These are phyloP conservation scores for Excoecaria agallocha DNA, from an alignment of 345 rosid genomes.

Conservation along the genomic window DNA sequence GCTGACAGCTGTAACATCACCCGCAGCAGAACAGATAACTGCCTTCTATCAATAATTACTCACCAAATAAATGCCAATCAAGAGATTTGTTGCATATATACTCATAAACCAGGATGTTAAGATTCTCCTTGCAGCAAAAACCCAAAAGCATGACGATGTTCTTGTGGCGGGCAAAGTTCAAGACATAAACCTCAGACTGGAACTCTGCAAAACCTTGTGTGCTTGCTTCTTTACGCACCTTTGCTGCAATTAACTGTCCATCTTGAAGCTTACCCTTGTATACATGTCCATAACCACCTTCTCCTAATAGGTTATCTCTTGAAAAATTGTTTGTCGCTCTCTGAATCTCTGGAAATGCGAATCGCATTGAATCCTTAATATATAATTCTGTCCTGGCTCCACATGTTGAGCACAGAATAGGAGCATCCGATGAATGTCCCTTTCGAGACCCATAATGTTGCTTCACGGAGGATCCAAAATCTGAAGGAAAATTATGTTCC, in stretches of 20 bases:
- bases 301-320: constrained; percentile 48
- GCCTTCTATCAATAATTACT: not conserved
- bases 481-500: constrained; percentile 14
- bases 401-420: constrained; percentile 54
- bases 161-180: constrained; percentile 65
- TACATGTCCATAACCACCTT: constrained; percentile 61
- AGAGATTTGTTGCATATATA: constrained; percentile 67
- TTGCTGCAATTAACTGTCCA: constrained; percentile 56
- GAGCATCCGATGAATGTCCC: constrained; percentile 33
- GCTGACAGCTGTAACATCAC: too few species aligned
- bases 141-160: constrained; percentile 71
- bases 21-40: too few species aligned
- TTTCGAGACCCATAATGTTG: constrained; percentile 13
- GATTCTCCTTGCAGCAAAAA: constrained; percentile 58
- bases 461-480: constrained; percentile 15
- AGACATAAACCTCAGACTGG: constrained; percentile 48
- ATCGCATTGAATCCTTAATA: constrained; percentile 42
- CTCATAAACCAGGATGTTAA: constrained; percentile 62
- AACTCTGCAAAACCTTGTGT: constrained; percentile 54
- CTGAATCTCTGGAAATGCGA: constrained; percentile 50
- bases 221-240: constrained; percentile 58
- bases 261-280: constrained; percentile 53
- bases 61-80: constrained; percentile 63
- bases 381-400: constrained; percentile 47
- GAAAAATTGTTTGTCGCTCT: constrained; percentile 50